Evolutionary conservation across 768 basidiomycete genomes (phyloP).

Genomic region (Amylocystis lapponica): DNA sequence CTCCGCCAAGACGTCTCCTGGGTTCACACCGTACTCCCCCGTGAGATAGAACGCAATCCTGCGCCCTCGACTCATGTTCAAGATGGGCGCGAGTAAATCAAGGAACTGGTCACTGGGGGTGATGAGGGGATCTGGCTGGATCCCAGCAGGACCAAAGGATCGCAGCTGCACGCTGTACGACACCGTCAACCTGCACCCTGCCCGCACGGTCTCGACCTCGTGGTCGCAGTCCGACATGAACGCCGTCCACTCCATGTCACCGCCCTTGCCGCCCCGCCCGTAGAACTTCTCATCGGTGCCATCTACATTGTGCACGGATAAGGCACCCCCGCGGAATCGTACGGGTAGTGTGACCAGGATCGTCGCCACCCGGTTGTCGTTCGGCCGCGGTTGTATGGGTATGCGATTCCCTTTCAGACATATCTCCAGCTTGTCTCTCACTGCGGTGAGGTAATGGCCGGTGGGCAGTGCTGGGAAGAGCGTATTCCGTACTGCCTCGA

Average conservation of each 20-base stretch:
- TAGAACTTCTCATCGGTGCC: constrained; percentile 57
- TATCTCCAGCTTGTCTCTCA: constrained; percentile 68
- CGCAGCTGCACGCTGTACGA: constrained; percentile 69
- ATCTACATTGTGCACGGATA: constrained; percentile 52
- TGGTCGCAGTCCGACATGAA: constrained; percentile 71
- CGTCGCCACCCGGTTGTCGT: constrained; percentile 69
- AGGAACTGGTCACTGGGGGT: constrained; percentile 70
- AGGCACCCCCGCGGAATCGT: constrained; percentile 62
- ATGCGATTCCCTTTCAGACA: constrained; percentile 55
- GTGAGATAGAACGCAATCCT: constrained; percentile 69
- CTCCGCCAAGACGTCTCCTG: constrained; percentile 64
- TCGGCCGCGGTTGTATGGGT: constrained; percentile 48
- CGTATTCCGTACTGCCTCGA: constrained; percentile 65
- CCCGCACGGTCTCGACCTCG: constrained; percentile 65
- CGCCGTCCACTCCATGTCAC: constrained; percentile 74
- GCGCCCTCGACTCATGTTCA: constrained; percentile 66
- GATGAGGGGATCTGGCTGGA: constrained; percentile 56
- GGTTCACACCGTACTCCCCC: constrained; percentile 65
- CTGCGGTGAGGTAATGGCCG: constrained; percentile 64
- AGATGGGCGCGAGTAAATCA: constrained; percentile 62
- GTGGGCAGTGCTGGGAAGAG: constrained; percentile 67
- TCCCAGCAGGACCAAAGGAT: constrained; percentile 51
- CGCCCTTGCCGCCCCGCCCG: constrained; percentile 54
- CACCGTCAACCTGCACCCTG: constrained; percentile 63
- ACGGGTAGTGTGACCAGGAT: constrained; percentile 70